Evolutionary conservation across 352 stramenopile species (phyloP).

Genomic region (Pythium dissotocum): DNA sequence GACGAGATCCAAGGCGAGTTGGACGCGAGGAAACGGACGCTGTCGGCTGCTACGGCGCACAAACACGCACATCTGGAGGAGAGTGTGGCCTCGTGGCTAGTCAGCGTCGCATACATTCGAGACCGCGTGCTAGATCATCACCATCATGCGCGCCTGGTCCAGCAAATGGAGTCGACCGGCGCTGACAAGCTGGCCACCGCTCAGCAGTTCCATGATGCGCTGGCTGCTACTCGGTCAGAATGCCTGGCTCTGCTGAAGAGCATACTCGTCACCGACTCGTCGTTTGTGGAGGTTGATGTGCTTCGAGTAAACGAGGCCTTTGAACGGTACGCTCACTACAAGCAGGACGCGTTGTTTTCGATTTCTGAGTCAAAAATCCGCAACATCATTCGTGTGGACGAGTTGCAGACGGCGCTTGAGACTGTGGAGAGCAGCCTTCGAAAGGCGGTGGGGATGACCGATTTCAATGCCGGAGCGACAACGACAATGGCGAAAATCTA

Average conservation of each 20-base stretch:
- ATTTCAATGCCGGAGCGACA: conserved; percentile 44
- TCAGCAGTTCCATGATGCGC: conserved; percentile 42
- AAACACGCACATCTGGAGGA: conserved; percentile 29
- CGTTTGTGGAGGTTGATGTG: conserved; percentile 63
- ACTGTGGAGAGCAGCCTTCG: conserved; percentile 37
- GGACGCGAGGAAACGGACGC: conserved; percentile 21
- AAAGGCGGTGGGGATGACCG: conserved; percentile 43
- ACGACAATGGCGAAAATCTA: conserved; percentile 42
- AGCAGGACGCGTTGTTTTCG: conserved; percentile 35
- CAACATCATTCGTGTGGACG: conserved; percentile 38
- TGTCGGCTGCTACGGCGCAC: background rate
- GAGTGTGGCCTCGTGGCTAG: conserved; percentile 32
- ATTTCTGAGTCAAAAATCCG: conserved; percentile 42
- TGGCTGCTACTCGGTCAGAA: conserved; percentile 42
- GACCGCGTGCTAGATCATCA: conserved; percentile 39
- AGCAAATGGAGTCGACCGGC: conserved; percentile 28
- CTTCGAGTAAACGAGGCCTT: conserved; percentile 44
- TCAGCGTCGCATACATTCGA: conserved; percentile 33
- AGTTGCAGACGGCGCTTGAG: conserved; percentile 39
- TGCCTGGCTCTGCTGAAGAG: conserved; percentile 43
- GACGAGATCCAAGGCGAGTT: conserved; percentile 53
- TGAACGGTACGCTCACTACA: conserved; percentile 34
- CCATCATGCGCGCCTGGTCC: conserved; percentile 34
- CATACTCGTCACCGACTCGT: conserved; percentile 57
- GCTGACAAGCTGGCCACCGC: conserved; percentile 32